These are phyloP conservation scores for Talaromyces sp. DNA, from an alignment of 2,329 filamentous ascomycete genomes.

Conservation along the genomic window DNA sequence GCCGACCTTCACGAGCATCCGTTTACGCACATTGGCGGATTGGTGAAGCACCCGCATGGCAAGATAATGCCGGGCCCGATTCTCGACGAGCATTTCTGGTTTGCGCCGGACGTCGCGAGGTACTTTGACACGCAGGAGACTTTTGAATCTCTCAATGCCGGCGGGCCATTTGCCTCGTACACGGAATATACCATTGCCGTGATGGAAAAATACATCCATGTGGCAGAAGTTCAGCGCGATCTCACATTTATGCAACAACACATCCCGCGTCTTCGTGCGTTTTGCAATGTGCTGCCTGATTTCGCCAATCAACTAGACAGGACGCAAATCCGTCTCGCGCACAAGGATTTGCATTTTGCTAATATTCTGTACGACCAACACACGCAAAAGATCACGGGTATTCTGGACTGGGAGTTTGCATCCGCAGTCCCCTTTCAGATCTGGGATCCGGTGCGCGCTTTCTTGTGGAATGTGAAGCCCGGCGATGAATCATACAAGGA, in stretches of 20 bases:
- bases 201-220: constrained; percentile 21
- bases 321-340: constrained; percentile 23
- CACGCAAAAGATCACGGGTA: constrained; percentile 22
- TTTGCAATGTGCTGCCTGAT: constrained; percentile 13
- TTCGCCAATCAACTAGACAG: constrained; percentile 14
- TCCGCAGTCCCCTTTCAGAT: constrained; percentile 28
- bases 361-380: constrained; percentile 30
- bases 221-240: constrained; percentile 20
- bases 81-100: constrained; percentile 35
- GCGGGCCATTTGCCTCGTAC: constrained; percentile 20
- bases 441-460: constrained; percentile 33
- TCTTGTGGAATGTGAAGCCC: constrained; percentile 28
- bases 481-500: constrained; percentile 16
- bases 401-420: constrained; percentile 37
- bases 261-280: constrained; percentile 22
- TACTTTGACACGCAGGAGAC: constrained; percentile 19
- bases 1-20: constrained; percentile 22
- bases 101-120: constrained; percentile 22
- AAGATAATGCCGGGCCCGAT: constrained; percentile 18
- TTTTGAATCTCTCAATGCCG: constrained; percentile 1
- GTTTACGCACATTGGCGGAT: constrained; percentile 23
- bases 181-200: constrained; percentile 19
- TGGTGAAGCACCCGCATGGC: constrained; percentile 9
- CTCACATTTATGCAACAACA: constrained; percentile 23
- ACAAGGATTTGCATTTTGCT: constrained; percentile 35